These are phyloP conservation scores for Hirschioporus abietinus DNA, from an alignment of 768 basidiomycete genomes.

Conservation along the genomic window DNA sequence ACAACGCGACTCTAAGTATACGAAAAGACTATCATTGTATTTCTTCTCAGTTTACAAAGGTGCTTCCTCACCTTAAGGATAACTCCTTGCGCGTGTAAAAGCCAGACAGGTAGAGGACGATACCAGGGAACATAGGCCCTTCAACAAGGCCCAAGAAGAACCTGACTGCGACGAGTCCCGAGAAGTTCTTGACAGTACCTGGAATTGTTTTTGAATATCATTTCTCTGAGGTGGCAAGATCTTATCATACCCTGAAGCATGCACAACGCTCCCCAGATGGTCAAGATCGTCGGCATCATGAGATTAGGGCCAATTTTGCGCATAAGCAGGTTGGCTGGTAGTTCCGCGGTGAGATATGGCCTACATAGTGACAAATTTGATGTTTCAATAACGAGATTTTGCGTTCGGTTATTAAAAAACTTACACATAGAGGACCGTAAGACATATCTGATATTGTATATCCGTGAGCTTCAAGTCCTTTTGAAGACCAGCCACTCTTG, in stretches of 20 bases:
- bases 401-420: background rate
- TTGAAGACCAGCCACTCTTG: constrained; percentile 27
- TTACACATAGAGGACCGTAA: background rate
- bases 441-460: constrained; percentile 18
- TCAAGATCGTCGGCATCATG: constrained; percentile 55
- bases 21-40: background rate
- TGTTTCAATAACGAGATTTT: too few species aligned
- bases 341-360: constrained; percentile 21
- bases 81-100: constrained; percentile 24
- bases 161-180: constrained; percentile 32
- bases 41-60: background rate
- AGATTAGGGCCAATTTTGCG: constrained; percentile 51
- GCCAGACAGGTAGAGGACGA: constrained; percentile 51
- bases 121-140: constrained; percentile 44
- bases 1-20: constrained; percentile 23
- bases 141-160: constrained; percentile 30
- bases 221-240: background rate
- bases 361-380: background rate
- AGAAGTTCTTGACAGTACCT: constrained; percentile 26
- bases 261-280: constrained; percentile 63
- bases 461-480: constrained; percentile 24
- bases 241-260: constrained; percentile 41
- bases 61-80: background rate
- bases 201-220: constrained; percentile 12
- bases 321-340: constrained; percentile 23